These are phyloP conservation scores for Alloteropsis semialata DNA, from an alignment of 176 grass and related monocot species.

Conservation along the genomic window DNA sequence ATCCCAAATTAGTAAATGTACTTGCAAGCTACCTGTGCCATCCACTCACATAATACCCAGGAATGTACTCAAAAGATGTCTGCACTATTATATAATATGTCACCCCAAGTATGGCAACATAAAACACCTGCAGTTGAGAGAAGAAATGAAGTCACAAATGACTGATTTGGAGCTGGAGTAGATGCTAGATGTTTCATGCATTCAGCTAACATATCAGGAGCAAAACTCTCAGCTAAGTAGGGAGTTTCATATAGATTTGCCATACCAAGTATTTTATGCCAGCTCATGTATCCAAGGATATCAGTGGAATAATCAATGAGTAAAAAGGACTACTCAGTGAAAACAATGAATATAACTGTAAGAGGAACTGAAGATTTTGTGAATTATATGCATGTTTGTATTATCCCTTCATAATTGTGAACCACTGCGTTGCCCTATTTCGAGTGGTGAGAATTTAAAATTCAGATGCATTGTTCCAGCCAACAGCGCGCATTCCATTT, in stretches of 20 bases:
- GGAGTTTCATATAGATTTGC: constrained; percentile 2
- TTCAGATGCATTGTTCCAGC: not conserved
- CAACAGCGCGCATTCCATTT: not conserved
- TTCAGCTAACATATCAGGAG: not conserved
- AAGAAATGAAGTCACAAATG: not conserved
- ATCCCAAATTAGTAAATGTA: constrained; percentile 9
- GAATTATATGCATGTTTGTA: not conserved
- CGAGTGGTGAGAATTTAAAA: not conserved
- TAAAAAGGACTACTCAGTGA: not conserved
- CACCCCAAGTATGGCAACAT: constrained; percentile 78
- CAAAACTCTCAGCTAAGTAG: not conserved
- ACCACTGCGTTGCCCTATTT: not conserved
- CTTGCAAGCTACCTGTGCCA: constrained; percentile 72
- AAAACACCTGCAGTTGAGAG: constrained; percentile 66
- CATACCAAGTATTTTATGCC: not conserved
- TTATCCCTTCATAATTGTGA: not conserved
- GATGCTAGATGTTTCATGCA: not conserved
- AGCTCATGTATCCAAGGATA: not conserved
- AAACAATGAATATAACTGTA: not conserved
- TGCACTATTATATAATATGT: constrained; percentile 87
- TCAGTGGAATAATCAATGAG: not conserved
- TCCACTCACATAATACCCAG: constrained; percentile 93
- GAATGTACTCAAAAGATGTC: constrained; percentile 91
- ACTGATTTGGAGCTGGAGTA: not conserved
- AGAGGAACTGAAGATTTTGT: not conserved